phyloP scores from a whole-genome alignment of 169 alveolate genomes.

The Eimeria nieschulzi region DNA sequence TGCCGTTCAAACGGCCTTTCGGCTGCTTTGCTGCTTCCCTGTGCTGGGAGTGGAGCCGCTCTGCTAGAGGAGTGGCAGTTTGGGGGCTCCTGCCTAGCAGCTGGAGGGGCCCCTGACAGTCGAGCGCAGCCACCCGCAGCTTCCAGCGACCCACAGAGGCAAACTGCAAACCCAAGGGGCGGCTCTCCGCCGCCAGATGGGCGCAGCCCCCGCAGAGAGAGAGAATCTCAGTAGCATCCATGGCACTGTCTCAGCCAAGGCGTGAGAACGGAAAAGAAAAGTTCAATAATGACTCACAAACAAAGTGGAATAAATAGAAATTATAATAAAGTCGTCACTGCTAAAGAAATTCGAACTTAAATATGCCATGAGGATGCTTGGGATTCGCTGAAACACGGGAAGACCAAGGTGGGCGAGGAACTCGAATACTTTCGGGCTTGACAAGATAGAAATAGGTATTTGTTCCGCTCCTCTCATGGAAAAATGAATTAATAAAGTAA shows the following conservation, averaged over 20 bases:
- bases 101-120: slow-evolving; percentile 39
- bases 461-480: too few species aligned
- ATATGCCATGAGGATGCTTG: too few species aligned
- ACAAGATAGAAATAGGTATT: too few species aligned
- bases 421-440: too few species aligned
- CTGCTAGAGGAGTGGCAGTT: slow-evolving; percentile 8
- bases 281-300: too few species aligned
- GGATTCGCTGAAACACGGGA: too few species aligned
- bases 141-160: slow-evolving; percentile 28
- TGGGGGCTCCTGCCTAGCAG: slow-evolving; percentile 7
- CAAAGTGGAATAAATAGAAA: too few species aligned
- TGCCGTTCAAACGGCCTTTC: background rate
- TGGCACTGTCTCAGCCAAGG: background rate
- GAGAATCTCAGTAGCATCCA: background rate
- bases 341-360: too few species aligned
- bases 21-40: background rate
- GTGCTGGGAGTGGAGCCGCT: background rate
- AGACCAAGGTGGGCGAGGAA: too few species aligned
- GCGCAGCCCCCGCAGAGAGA: slow-evolving; percentile 30
- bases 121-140: background rate
- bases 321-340: too few species aligned
- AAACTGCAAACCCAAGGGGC: background rate
- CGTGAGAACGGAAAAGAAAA: too few species aligned
- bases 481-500: too few species aligned
- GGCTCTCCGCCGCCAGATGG: slow-evolving; percentile 22